Evolutionary conservation across 257 asterid genomes (phyloP).

Genomic region (Dorcoceras hygrometricum): DNA sequence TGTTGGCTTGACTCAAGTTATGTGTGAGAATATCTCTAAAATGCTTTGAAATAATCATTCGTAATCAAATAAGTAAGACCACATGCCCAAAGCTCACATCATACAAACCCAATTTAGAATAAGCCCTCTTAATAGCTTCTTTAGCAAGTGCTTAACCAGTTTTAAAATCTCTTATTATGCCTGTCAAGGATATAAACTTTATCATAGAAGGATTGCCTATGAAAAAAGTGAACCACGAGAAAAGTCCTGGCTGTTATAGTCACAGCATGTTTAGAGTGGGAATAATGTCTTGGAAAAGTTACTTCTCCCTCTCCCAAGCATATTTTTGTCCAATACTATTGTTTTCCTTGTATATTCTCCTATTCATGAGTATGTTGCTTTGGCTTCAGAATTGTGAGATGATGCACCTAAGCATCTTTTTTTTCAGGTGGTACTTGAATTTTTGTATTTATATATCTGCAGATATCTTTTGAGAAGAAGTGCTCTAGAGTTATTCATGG

Average conservation of each 20-base stretch:
- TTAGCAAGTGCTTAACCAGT: neutral
- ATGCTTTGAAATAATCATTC: neutral
- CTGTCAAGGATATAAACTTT: neutral
- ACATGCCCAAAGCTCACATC: neutral
- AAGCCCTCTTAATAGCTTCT: neutral
- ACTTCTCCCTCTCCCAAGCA: slow-evolving; percentile 10
- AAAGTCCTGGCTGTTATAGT: neutral
- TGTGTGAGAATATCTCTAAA: slow-evolving; percentile 2
- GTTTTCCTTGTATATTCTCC: slow-evolving; percentile 17
- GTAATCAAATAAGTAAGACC: neutral
- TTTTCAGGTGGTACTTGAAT: slow-evolving; percentile 17
- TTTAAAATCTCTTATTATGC: too few relatives aligned
- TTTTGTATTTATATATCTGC: slow-evolving; percentile 31
- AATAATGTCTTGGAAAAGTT: slow-evolving; percentile 12
- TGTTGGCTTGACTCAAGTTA: neutral
- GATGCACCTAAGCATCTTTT: slow-evolving; percentile 16
- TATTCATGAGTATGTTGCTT: slow-evolving; percentile 18
- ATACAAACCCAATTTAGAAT: neutral
- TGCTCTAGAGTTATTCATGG: slow-evolving; percentile 93
- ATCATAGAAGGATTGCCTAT: neutral
- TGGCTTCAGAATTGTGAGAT: slow-evolving; percentile 20
- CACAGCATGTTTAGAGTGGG: neutral
- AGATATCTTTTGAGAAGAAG: slow-evolving; percentile 98
- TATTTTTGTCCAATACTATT: slow-evolving; percentile 6
- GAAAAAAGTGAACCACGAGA: neutral